These are phyloP conservation scores for Punica granatum DNA, from an alignment of 345 rosid species.

Conservation along the genomic window DNA sequence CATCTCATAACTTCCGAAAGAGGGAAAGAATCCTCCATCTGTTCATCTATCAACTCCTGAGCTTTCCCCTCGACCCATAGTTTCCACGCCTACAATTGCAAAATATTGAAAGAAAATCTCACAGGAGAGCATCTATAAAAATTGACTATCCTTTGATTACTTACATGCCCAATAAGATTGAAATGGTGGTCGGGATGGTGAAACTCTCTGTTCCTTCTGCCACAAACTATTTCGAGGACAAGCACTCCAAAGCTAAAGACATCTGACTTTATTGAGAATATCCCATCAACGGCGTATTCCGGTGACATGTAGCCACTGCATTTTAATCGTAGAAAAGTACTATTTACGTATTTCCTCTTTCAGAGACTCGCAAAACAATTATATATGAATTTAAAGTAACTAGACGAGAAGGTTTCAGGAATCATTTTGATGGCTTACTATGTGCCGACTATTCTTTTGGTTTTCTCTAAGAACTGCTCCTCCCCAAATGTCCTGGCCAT, in stretches of 20 bases:
- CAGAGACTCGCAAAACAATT: neutral
- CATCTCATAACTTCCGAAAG: conserved; percentile 19
- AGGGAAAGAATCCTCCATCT: conserved; percentile 11
- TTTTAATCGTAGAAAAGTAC: neutral
- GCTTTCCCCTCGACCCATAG: conserved; percentile 16
- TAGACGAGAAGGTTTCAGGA: neutral
- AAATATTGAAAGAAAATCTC: too few species aligned
- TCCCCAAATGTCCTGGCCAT: conserved; percentile 21
- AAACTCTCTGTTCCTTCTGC: too few species aligned
- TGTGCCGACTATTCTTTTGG: conserved; percentile 22
- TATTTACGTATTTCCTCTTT: too few species aligned
- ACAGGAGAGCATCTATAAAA: neutral
- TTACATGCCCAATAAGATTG: neutral
- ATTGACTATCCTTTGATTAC: neutral
- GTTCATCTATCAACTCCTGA: conserved; percentile 25
- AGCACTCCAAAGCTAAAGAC: too few species aligned
- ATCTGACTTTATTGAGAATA: too few species aligned
- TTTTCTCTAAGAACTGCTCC: conserved; percentile 18
- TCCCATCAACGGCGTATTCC: too few species aligned
- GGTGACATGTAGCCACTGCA: too few species aligned
- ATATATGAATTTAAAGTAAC: neutral
- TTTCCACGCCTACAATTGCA: conserved; percentile 26
- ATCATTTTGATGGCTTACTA: too few species aligned
- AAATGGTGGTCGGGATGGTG: neutral
- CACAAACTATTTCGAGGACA: too few species aligned